Evolutionary conservation across 1,284 basidiomycete genomes (phyloP).

Genomic region (Earliella scabrosa): DNA sequence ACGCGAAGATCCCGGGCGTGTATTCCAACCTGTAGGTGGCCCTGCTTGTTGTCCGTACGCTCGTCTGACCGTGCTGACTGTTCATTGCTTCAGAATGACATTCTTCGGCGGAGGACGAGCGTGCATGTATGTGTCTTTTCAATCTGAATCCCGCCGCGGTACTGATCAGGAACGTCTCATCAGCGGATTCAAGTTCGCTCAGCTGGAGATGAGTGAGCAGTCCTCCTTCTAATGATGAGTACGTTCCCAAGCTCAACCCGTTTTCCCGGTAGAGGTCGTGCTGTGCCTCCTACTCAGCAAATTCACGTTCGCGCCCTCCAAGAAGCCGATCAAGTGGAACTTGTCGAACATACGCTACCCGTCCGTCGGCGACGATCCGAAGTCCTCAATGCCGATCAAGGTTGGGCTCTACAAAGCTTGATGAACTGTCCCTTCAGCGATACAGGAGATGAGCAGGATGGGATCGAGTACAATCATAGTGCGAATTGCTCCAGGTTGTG

Average conservation of each 20-base stretch:
- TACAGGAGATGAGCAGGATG: too few species aligned
- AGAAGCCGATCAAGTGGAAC: slow-evolving; percentile 14
- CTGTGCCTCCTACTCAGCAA: slow-evolving; percentile 9
- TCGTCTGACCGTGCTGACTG: too few species aligned
- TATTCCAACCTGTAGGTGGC: slow-evolving; percentile 27
- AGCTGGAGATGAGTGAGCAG: slow-evolving; percentile 23
- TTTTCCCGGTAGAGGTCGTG: slow-evolving; percentile 14
- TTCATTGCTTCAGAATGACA: slow-evolving; percentile 14
- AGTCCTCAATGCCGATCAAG: slow-evolving; percentile 8
- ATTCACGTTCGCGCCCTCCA: slow-evolving; percentile 12
- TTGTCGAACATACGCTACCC: slow-evolving; percentile 7
- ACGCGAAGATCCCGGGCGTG: slow-evolving; percentile 28
- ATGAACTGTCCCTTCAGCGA: background rate
- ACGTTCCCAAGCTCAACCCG: background rate
- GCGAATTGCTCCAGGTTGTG: too few species aligned
- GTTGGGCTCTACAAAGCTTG: slow-evolving; percentile 1
- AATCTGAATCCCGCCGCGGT: too few species aligned
- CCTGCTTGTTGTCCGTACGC: background rate
- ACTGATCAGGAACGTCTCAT: background rate
- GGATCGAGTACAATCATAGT: too few species aligned
- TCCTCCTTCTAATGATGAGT: too few species aligned
- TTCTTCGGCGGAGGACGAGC: slow-evolving; percentile 21
- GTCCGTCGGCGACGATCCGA: slow-evolving; percentile 1
- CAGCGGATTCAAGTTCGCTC: slow-evolving; percentile 24
- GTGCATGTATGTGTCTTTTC: slow-evolving; percentile 24